A percentile compares a stretch with the other conserved stretches of the same genome.
These are phyloP conservation scores for Tilletia indica DNA, from an alignment of 1,284 basidiomycete species.

Conservation along the genomic window DNA sequence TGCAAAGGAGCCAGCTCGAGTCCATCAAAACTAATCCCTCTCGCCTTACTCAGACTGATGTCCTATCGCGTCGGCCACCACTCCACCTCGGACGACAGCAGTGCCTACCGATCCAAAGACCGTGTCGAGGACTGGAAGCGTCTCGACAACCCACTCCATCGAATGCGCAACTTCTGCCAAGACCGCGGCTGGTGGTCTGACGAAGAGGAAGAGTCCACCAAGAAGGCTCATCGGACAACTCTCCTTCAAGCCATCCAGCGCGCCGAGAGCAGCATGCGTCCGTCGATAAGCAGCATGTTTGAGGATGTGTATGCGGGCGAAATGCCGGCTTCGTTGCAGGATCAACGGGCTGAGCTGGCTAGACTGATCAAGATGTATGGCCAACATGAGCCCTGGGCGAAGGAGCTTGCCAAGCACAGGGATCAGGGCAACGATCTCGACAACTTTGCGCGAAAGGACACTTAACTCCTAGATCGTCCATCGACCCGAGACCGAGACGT, in stretches of 20 bases:
- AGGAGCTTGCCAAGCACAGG: conserved; percentile 76
- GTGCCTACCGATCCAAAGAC: conserved; percentile 66
- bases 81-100: conserved; percentile 90
- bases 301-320: conserved; percentile 70
- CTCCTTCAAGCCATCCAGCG: conserved; percentile 76
- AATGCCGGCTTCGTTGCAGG: conserved; percentile 56
- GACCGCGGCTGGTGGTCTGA: conserved; percentile 78
- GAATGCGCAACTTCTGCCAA: conserved; percentile 77
- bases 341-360: conserved; percentile 77
- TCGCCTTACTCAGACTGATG: conserved; percentile 28
- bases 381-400: conserved; percentile 74
- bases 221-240: conserved; percentile 68
- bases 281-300: conserved; percentile 75
- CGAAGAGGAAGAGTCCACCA: conserved; percentile 71
- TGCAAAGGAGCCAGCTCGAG: too few relatives aligned
- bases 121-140: conserved; percentile 47
- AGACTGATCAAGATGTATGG: conserved; percentile 79
- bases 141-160: conserved; percentile 77
- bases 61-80: conserved; percentile 74
- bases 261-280: conserved; percentile 71
- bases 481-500: too few relatives aligned
- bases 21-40: background rate
- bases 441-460: conserved; percentile 19
- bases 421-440: conserved; percentile 71
- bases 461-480: background rate